phyloP scores from a whole-genome alignment of 2,329 filamentous ascomycete genomes.

The Pyricularia grisea region DNA sequence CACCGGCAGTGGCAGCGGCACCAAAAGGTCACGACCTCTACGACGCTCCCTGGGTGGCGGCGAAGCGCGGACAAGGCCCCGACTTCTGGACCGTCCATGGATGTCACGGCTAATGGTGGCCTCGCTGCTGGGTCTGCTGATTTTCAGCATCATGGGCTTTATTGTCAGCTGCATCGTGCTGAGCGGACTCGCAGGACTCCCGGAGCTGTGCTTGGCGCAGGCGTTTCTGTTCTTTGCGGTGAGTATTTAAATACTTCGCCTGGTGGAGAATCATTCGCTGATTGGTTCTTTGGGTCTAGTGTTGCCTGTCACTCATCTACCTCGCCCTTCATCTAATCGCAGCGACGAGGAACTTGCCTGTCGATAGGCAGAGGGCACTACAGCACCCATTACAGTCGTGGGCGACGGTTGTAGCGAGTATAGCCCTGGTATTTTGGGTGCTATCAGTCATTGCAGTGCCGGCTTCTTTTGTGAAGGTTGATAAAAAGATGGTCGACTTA shows the following conservation, averaged over 20 bases:
- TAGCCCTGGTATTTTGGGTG: constrained; percentile 18
- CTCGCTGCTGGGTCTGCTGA: constrained; percentile 7
- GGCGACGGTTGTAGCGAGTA: constrained; percentile 17
- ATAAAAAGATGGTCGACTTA: not conserved
- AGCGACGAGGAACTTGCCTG: constrained; percentile 13
- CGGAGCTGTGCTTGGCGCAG: constrained; percentile 13
- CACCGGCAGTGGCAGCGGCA: not conserved
- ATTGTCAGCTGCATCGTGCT: constrained; percentile 14
- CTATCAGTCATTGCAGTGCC: constrained; percentile 16
- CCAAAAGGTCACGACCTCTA: not conserved
- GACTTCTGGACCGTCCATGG: constrained; percentile 6
- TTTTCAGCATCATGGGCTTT: constrained; percentile 11
- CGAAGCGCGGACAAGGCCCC: not conserved
- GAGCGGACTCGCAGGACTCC: constrained; percentile 10
- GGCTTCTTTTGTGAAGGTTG: constrained; percentile 12
- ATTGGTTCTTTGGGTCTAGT: constrained; percentile 5
- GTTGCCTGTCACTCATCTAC: constrained; percentile 20
- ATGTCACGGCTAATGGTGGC: constrained; percentile 9
- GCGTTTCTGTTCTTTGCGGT: constrained; percentile 14
- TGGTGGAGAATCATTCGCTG: not conserved
- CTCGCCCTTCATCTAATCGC: constrained; percentile 20
- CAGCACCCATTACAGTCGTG: constrained; percentile 21
- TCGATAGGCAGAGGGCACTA: constrained; percentile 13
- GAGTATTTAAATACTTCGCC: not conserved
- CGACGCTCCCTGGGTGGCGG: not conserved